Evolutionary conservation across 805 yeast species (phyloP).

Genomic region (Debaryomyces hansenii): DNA sequence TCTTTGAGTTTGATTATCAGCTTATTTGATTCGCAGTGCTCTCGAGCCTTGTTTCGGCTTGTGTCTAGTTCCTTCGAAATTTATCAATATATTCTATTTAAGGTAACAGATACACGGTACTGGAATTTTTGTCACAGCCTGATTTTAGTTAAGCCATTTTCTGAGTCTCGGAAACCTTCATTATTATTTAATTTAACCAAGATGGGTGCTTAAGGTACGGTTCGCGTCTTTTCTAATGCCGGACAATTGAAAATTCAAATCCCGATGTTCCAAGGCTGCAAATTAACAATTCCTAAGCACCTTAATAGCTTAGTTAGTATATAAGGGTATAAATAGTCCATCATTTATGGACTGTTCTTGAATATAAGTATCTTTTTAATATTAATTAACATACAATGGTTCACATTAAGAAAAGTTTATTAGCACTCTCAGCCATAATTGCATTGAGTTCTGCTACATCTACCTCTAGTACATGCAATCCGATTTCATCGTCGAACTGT

Average conservation of each 20-base stretch:
- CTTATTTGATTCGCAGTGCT: too few species aligned
- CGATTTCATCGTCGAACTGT: slow-evolving; percentile 21
- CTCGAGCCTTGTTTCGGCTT: too few species aligned
- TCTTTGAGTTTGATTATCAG: too few species aligned
- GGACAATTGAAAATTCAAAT: neutral
- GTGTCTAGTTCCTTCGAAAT: too few species aligned
- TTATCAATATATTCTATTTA: neutral
- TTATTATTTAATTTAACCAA: neutral
- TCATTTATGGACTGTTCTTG: too few species aligned
- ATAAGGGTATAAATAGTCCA: neutral
- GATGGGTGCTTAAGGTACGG: neutral
- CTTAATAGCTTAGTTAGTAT: neutral
- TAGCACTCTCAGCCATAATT: neutral
- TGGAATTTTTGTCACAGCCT: neutral
- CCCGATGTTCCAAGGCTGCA: neutral
- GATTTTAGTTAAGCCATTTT: neutral
- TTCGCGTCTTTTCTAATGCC: neutral
- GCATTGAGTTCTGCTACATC: slow-evolving; percentile 2
- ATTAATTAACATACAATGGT: neutral
- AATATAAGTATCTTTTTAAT: too few species aligned
- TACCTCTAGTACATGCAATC: slow-evolving; percentile 20
- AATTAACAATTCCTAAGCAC: neutral
- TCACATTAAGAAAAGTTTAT: neutral
- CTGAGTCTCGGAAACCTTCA: neutral
- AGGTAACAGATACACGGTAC: neutral